Base-by-base conservation (phyloP, 768 basidiomycete genomes). In the Sarcodon aspratus region DNA sequence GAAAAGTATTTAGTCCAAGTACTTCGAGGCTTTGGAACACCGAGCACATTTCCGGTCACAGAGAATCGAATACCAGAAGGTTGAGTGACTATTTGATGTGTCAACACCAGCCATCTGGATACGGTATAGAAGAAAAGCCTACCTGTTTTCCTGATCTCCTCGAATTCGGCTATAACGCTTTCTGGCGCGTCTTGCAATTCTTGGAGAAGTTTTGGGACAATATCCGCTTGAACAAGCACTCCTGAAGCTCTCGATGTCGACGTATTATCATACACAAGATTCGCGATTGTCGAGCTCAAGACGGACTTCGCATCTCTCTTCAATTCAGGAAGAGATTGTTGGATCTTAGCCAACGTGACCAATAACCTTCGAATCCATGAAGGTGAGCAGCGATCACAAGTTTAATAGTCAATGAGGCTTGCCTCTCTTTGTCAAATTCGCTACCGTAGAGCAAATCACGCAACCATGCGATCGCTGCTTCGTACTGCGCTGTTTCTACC, bases 241-340 rank as follows among this genome's bases (percentile, higher is more conserved):
- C 78, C 75, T 55, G 73, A 73, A 47, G 78, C 76, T 33, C 80
- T 76, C 10, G 78, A 77, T 9, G 85, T 85, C 5, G 87, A 90
- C 44, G 70, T 72, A 55, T 82, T 75, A 53, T 77, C 74, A 57
- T 78, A 86, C 21, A 91, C 59, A 27, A 89, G 59, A 51, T 80
- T 75, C 13, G 75, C 67, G 66, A 78, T 82, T 32, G 91, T 67
- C 7, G 91, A 84, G 9, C 73, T 72, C 43, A 92, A 70, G 9
- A 98, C 86, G 31, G 77, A 83, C 59, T 69, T 79, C 10, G 93
- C 95, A 59, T 90, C 85, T 36, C 96, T 79, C 71, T 97, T 98
- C 57, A 88, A 69, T 60, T 92, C 85, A 2, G 96, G 95, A 33
- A 99, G 71, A 15, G 81, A 82, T 62, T 97, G 95, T 40, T 86